Conservation (phyloP, 331 rosid genomes). For the Malus hybrid region DNA sequence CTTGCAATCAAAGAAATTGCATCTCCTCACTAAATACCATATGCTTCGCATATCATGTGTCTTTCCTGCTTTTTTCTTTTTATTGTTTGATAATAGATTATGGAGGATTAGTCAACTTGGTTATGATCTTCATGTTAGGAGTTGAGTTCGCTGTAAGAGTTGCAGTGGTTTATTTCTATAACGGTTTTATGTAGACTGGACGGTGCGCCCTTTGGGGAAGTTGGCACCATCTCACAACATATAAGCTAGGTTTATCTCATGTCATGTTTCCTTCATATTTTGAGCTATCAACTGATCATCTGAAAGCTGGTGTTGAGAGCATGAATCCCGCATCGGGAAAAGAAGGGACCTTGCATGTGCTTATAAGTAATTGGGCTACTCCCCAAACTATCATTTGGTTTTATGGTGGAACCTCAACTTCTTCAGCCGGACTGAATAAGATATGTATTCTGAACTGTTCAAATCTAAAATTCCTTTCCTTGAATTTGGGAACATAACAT, state of each 20-base stretch:
- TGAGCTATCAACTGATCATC: not conserved
- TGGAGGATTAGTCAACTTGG: not conserved
- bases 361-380: too few relatives aligned
- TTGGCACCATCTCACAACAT: not conserved
- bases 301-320: not conserved
- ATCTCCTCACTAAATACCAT: not conserved
- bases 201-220: not conserved
- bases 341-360: not conserved
- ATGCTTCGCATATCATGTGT: not conserved
- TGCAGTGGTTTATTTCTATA: not conserved
- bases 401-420: not conserved
- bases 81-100: not conserved
- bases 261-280: not conserved
- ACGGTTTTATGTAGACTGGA: not conserved
- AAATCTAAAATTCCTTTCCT: slow-evolving; percentile 12
- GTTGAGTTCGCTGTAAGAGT: not conserved
- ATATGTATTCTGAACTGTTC: not conserved
- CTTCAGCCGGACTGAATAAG: slow-evolving; percentile 35
- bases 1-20: not conserved
- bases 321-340: not conserved
- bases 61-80: not conserved
- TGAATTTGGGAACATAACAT: slow-evolving; percentile 9
- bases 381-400: too few relatives aligned
- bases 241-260: not conserved
- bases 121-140: not conserved